Base-by-base conservation (phyloP, 139 green algal genomes). In the Yamagishiella unicocca region DNA sequence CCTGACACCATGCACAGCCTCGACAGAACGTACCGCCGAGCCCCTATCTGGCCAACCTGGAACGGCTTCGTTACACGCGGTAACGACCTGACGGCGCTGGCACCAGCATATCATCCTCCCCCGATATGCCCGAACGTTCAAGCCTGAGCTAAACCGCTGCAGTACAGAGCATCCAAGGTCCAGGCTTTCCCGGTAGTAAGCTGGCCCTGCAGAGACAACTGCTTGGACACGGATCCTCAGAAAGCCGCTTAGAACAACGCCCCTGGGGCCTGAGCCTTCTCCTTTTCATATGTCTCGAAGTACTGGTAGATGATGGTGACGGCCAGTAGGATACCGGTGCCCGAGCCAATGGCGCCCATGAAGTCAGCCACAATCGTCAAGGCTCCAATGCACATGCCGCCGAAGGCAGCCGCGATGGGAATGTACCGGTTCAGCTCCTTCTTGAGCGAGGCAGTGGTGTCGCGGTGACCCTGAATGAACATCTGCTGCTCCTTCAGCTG, bases 301-400 rank as follows among this genome's bases (percentile, higher is more conserved):
- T 96, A 97, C 84, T 91, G 95, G 93, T 99, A 99, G 92, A 99
- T 98, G 94, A 99, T 99, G 77, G 98, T 99, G 33, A 99, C 97
- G 37, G 98, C 98, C 77, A 99, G 94, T 86, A 99, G 94, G 88
- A 99, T 99, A 58, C 98, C 98, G 45, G 97, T 99, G 67, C 97
- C 97, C 40, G 92, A 96, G 43, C 96, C 96, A 77, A 99, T 98
- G 37, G 96, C 96, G 33, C 96, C 98, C 96, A 99, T 97, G 94
- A 99, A 99, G 93, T 99, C 98, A 12, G 98, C 98, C 31, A 99
- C 93, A 46, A 99, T 99, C 64, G 98, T 99, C 22, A 99, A 93
- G 0, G 96, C 96, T 64, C 98, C 98, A 66, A 99, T 99, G 95
- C 98, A 99, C 97, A 99, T 99, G 87, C 98, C 98, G 31, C 98